Conservation (phyloP, 129 eudicot genomes). For the Helichrysum umbraculigerum region DNA sequence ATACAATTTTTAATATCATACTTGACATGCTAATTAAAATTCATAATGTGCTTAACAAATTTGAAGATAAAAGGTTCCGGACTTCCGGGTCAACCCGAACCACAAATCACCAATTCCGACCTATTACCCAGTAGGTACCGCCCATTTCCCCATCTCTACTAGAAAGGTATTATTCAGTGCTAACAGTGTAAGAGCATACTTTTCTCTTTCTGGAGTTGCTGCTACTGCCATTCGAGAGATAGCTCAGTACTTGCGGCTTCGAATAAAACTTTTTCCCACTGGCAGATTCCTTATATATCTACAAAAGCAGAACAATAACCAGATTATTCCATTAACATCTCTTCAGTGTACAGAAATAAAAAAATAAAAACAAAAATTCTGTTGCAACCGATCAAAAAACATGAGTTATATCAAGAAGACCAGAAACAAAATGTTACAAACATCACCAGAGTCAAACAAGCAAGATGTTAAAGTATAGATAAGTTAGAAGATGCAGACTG, state of each 20-base stretch:
- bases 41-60: not conserved
- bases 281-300: constrained; percentile 44
- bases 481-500: not conserved
- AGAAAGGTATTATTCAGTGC: not conserved
- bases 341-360: not conserved
- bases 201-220: constrained; percentile 35
- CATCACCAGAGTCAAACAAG: not conserved
- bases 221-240: constrained; percentile 31
- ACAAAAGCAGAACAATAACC: constrained; percentile 7
- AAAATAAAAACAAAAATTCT: no score
- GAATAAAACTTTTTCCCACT: constrained; percentile 48
- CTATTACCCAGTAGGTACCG: not conserved
- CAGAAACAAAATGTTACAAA: not conserved
- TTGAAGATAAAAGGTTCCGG: not conserved
- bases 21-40: not conserved
- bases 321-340: no score
- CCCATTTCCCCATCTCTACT: not conserved
- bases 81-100: not conserved
- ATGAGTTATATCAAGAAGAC: constrained; percentile 33
- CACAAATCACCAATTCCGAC: not conserved
- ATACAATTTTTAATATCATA: not conserved
- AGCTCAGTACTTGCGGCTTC: constrained; percentile 47
- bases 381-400: not conserved
- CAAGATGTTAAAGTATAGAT: not conserved
- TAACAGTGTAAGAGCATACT: constrained; percentile 16